Conservation (phyloP, 2,329 filamentous ascomycete species). For the Xylaria sp. region DNA sequence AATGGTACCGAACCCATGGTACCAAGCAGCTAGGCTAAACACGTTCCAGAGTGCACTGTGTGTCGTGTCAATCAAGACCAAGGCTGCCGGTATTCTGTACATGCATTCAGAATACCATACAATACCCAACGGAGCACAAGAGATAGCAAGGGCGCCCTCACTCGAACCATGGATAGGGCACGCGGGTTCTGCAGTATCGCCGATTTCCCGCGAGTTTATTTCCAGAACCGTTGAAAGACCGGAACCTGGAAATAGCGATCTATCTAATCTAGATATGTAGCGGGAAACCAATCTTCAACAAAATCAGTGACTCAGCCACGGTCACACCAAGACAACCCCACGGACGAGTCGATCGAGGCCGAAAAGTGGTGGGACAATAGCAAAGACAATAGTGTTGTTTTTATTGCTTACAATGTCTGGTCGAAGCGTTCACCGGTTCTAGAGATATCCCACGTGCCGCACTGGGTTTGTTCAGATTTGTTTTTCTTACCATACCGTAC, state of each 20-base stretch:
- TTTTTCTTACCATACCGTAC: slow-evolving; percentile 15
- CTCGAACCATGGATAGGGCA: not conserved
- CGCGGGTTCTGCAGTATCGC: not conserved
- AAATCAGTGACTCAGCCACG: slow-evolving; percentile 21
- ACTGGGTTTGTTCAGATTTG: not conserved
- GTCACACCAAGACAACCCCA: slow-evolving; percentile 17
- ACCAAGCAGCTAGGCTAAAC: slow-evolving; percentile 17
- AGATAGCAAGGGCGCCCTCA: not conserved
- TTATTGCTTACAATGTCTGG: slow-evolving; percentile 32
- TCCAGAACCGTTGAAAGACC: slow-evolving; percentile 25
- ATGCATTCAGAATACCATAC: not conserved
- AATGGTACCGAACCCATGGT: slow-evolving; percentile 10
- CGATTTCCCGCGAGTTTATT: slow-evolving; percentile 8
- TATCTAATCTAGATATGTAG: not conserved
- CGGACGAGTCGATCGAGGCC: slow-evolving; percentile 14
- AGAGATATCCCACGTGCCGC: slow-evolving; percentile 22
- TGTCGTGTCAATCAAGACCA: slow-evolving; percentile 6
- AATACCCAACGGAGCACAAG: slow-evolving; percentile 6
- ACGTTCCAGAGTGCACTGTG: not conserved
- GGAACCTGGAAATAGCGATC: slow-evolving; percentile 2
- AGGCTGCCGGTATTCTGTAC: not conserved
- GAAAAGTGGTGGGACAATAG: slow-evolving; percentile 23
- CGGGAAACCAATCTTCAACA: not conserved
- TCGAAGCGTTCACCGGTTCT: slow-evolving; percentile 25
- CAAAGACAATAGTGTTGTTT: slow-evolving; percentile 33